Percentiles rank a stretch among this genome's conserved stretches.
These are phyloP conservation scores for Paecilomyces dactylethromorphus DNA, from an alignment of 2,329 filamentous ascomycete species.

Conservation along the genomic window DNA sequence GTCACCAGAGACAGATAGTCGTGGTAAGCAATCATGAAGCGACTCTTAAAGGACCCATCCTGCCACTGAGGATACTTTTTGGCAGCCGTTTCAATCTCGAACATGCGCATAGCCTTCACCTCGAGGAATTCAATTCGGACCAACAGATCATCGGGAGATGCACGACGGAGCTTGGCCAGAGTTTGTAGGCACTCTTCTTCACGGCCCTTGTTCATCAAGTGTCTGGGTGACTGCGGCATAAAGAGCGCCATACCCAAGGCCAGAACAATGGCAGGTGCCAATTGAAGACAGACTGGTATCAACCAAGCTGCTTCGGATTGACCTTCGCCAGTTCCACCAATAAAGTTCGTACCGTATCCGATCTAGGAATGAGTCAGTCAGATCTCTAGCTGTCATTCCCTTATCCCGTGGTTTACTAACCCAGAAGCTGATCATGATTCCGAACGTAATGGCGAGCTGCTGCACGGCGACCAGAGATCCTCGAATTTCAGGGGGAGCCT, in stretches of 20 bases:
- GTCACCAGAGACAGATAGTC: constrained; percentile 26
- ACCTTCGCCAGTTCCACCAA: constrained; percentile 52
- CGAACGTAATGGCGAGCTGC: constrained; percentile 38
- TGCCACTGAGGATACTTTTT: constrained; percentile 61
- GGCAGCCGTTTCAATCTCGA: constrained; percentile 62
- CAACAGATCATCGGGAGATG: constrained; percentile 58
- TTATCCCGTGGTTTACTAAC: constrained; percentile 12
- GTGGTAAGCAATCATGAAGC: constrained; percentile 56
- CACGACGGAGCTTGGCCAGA: constrained; percentile 57
- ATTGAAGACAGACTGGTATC: constrained; percentile 64
- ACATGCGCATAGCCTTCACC: constrained; percentile 68
- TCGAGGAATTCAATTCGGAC: constrained; percentile 71
- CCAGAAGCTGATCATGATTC: constrained; percentile 39
- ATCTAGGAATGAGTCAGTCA: constrained; percentile 20
- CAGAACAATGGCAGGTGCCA: constrained; percentile 60
- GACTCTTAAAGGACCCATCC: constrained; percentile 56
- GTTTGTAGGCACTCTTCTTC: constrained; percentile 61
- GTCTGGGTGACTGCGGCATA: constrained; percentile 72
- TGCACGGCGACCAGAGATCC: constrained; percentile 36
- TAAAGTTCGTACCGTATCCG: constrained; percentile 50
- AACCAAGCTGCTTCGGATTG: constrained; percentile 69
- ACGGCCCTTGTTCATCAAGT: constrained; percentile 62
- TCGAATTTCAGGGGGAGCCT: constrained; percentile 36
- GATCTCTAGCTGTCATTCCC: background rate
- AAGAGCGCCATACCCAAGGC: constrained; percentile 62